Base-by-base conservation (phyloP, 352 stramenopile species). In the Pythium grandisporangium region DNA sequence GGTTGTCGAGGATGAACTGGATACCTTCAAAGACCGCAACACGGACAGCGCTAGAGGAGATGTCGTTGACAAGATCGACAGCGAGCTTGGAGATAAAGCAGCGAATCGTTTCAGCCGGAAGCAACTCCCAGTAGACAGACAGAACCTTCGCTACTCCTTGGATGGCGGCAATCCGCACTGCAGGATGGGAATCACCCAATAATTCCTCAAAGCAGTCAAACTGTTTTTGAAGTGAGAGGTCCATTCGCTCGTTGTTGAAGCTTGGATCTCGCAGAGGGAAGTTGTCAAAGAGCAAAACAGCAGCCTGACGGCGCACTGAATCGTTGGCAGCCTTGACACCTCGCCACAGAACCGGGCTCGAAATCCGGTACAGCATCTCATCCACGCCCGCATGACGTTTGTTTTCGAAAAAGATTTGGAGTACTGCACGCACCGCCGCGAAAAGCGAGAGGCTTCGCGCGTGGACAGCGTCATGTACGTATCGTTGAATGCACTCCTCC, bases 351-450 rank as follows among this genome's bases (percentile, higher is more conserved):
- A 93, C 88, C 6, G 80, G 80, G 32, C 79, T 88, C n/a, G 67
- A 84, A 13, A 86, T 72, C 6, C 71, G 71, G 37, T 84, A 90
- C 5, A 93, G 63, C 80, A 91, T 89, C 34, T 89, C 73, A 22
- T 93, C 80, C 0, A 91, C 75, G 23, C 75, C 78, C 16, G 63
- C 62, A 43, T 87, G 77, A 5, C 72, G 66, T 32, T 93, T 93
- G 61, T 87, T 88, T 24, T 90, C 77, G 34, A 88, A 91, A 47
- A 93, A 93, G 29, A 89, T 79, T 27, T 85, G 72, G 21, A 93
- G 53, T 27, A 93, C 59, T 6, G 66, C 59, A 1, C 74, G 69
- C 21, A 86, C 59, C 1, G 66, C 70, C 25, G 72, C 69, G 38
- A 87, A 93, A 2, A 91, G 47, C 19, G 69, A 70, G 4, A 70